Conservation (phyloP, 108 stramenopile species). For the Stephanodiscus triporus region DNA sequence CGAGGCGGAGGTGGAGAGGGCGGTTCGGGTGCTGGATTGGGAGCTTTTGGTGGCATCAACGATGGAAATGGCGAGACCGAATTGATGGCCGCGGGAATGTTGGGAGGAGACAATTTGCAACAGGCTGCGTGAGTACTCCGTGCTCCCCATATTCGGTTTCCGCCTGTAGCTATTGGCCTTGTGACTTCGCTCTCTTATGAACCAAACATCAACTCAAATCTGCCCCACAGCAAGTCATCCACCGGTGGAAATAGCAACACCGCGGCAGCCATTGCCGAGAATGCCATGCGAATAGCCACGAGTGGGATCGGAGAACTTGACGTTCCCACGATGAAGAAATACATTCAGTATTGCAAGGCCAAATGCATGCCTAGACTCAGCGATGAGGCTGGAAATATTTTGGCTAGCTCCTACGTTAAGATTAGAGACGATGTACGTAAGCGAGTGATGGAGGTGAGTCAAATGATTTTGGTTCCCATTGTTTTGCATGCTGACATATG, state of each 20-base stretch:
- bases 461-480: background rate
- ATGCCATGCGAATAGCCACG: constrained; percentile 78
- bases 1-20: constrained; percentile 29
- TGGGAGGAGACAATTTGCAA: constrained; percentile 44
- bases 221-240: constrained; percentile 38
- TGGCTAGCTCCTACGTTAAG: constrained; percentile 92
- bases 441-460: constrained; percentile 52
- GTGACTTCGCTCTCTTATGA: background rate
- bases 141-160: background rate
- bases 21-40: constrained; percentile 27
- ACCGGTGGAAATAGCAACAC: constrained; percentile 57
- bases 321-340: constrained; percentile 96
- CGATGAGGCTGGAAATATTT: constrained; percentile 86
- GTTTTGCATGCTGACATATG: background rate
- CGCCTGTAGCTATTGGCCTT: background rate
- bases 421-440: constrained; percentile 93
- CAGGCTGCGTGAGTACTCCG: constrained; percentile 44
- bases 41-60: constrained; percentile 31
- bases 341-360: constrained; percentile 94
- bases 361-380: constrained; percentile 91
- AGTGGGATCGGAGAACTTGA: constrained; percentile 88
- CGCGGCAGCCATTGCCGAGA: constrained; percentile 86
- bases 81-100: constrained; percentile 49
- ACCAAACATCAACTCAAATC: background rate
- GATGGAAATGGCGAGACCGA: constrained; percentile 50